Conservation (phyloP, 2,329 filamentous ascomycete genomes). For the Seiridium unicorne region DNA sequence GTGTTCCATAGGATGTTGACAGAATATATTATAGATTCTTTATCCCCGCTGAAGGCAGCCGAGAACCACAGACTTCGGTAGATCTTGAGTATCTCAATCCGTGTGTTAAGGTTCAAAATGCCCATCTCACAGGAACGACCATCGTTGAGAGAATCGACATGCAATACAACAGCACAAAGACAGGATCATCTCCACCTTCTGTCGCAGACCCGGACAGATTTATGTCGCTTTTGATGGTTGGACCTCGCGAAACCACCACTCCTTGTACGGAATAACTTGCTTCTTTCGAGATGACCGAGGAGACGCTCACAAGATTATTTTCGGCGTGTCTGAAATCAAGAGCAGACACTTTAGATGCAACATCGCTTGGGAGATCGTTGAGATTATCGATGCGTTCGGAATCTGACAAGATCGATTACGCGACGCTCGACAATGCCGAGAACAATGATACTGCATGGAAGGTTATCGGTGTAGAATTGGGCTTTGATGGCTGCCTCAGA, state of each 20-base stretch:
- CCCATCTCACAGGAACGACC: background rate
- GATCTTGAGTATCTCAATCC: constrained; percentile 1
- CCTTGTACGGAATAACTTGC: constrained; percentile 14
- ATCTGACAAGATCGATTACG: background rate
- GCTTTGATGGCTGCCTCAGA: background rate
- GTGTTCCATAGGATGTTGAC: background rate
- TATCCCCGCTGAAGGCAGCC: background rate
- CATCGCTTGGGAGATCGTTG: constrained; percentile 12
- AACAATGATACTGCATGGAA: background rate
- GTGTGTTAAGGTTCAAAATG: background rate
- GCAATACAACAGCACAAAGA: background rate
- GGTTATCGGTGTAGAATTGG: background rate
- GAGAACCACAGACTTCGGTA: background rate
- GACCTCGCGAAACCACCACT: constrained; percentile 10
- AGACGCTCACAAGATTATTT: constrained; percentile 12
- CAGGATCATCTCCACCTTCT: background rate
- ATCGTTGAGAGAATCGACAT: background rate
- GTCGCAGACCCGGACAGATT: background rate
- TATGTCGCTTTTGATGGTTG: constrained; percentile 16
- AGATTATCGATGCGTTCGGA: constrained; percentile 4
- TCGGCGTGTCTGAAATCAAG: constrained; percentile 13
- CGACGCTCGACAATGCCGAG: background rate
- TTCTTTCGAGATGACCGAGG: constrained; percentile 11
- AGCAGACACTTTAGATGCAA: constrained; percentile 8
- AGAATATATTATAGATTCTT: background rate